phyloP scores from a whole-genome alignment of 495 filamentous ascomycete species.

The Neurospora sublineolata region DNA sequence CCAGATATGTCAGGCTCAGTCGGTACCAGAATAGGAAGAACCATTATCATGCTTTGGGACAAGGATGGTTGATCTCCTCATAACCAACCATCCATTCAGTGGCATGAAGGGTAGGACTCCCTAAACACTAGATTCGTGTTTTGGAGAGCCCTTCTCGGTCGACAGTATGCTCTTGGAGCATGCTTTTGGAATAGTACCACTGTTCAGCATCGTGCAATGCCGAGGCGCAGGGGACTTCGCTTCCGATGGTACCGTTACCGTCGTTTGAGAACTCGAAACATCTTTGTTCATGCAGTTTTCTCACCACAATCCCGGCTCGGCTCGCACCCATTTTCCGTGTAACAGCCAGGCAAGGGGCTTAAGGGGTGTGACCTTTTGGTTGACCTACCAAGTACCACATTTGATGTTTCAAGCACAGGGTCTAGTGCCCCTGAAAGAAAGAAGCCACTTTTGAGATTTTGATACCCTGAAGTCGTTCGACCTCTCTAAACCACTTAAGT shows the following conservation, averaged over 20 bases:
- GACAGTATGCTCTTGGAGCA: not conserved
- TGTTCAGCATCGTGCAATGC: not conserved
- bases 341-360: not conserved
- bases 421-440: not conserved
- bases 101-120: not conserved
- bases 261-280: not conserved
- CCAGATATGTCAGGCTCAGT: not conserved
- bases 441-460: not conserved
- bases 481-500: not conserved
- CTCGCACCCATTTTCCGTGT: not conserved
- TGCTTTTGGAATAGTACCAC: not conserved
- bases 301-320: not conserved
- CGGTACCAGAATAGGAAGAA: not conserved
- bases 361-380: not conserved
- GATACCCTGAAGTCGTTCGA: not conserved
- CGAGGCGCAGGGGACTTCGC: not conserved
- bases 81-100: not conserved
- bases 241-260: not conserved
- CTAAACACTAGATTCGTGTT: not conserved
- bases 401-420: not conserved
- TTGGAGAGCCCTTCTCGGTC: not conserved
- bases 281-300: not conserved
- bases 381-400: not conserved
- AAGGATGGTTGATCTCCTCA: not conserved
- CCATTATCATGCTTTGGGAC: not conserved